Conservation (phyloP, 306 rosid species). For the Psophocarpus tetragonolobus region DNA sequence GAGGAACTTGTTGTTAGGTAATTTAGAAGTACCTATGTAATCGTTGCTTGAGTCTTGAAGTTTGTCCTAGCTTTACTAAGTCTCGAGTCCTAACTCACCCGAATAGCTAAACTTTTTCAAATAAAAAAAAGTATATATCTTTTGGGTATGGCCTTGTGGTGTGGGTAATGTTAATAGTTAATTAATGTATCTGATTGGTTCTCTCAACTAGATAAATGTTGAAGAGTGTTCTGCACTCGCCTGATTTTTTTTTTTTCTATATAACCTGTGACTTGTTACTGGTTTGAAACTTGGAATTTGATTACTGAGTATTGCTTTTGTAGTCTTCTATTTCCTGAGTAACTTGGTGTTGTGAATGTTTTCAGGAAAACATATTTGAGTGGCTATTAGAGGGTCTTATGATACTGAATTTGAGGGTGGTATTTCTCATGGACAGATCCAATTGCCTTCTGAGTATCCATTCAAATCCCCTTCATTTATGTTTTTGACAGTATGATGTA, state of each 20-base stretch:
- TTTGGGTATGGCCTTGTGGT: too few relatives aligned
- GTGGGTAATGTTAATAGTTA: neutral
- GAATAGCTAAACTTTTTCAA: neutral
- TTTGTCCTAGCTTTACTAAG: neutral
- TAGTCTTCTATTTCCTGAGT: neutral
- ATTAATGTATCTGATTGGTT: neutral
- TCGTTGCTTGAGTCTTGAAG: too few relatives aligned
- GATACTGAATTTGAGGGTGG: slow-evolving; percentile 85
- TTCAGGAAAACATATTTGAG: slow-evolving; percentile 90
- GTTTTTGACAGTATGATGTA: slow-evolving; percentile 64
- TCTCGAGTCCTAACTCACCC: neutral
- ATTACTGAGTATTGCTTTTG: neutral
- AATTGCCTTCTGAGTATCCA: slow-evolving; percentile 80
- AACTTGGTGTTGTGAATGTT: slow-evolving; percentile 5
- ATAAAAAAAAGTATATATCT: neutral
- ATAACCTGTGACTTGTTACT: neutral
- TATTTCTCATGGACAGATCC: slow-evolving; percentile 78
- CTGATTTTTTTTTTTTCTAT: neutral
- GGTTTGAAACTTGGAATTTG: neutral
- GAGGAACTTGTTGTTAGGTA: too few relatives aligned
- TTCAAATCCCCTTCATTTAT: slow-evolving; percentile 84
- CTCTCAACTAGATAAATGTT: neutral
- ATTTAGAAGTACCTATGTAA: neutral
- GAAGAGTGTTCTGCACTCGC: neutral
- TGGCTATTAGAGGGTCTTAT: slow-evolving; percentile 77